Conservation (phyloP, 1,284 basidiomycete genomes). For the Porogramme epimiltina region DNA sequence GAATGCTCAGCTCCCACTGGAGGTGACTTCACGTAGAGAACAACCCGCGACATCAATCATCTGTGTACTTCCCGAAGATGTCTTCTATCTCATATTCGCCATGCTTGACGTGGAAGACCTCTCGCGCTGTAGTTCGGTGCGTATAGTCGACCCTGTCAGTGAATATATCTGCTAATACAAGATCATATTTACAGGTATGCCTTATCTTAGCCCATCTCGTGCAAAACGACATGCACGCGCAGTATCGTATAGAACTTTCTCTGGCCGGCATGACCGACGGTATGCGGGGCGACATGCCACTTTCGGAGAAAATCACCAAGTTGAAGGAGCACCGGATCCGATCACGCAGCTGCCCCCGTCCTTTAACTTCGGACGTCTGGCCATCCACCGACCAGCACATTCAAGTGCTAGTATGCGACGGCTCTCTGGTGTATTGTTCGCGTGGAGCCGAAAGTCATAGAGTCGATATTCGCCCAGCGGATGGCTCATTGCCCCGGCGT, state of each 20-base stretch:
- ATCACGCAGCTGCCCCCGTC: not conserved
- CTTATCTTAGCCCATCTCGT: not conserved
- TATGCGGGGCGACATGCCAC: not conserved
- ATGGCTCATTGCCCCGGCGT: not conserved
- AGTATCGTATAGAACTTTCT: constrained; percentile 6
- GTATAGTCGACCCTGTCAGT: not conserved
- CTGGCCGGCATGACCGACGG: constrained; percentile 10
- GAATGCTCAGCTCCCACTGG: not conserved
- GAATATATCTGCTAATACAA: not conserved
- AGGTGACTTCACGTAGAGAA: not conserved
- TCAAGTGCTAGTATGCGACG: not conserved
- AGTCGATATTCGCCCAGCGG: not conserved
- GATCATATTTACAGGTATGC: not conserved
- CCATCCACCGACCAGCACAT: not conserved
- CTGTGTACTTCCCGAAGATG: constrained; percentile 1
- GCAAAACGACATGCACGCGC: constrained; percentile 1
- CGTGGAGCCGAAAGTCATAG: no score
- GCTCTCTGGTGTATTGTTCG: no score
- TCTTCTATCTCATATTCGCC: constrained; percentile 7
- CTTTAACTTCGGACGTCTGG: not conserved
- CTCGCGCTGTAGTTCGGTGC: constrained; percentile 3
- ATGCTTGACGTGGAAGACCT: constrained; percentile 3
- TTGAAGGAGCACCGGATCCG: not conserved
- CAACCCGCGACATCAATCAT: not conserved
- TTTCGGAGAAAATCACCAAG: not conserved